phyloP scores from a whole-genome alignment of 2,329 filamentous ascomycete genomes.

The Grosmannia penicillata region DNA sequence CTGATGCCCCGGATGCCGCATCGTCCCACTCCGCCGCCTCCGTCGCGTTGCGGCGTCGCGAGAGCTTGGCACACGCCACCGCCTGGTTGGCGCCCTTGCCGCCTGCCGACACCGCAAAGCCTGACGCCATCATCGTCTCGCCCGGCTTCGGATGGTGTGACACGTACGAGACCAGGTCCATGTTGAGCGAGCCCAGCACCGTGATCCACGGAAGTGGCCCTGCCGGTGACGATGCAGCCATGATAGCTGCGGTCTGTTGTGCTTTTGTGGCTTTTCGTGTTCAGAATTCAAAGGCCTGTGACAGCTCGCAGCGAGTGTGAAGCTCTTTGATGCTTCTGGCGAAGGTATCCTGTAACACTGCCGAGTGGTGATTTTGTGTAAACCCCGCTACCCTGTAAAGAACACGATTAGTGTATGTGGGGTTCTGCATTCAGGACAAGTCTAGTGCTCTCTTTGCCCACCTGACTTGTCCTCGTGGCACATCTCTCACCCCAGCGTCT shows the following conservation, averaged over 20 bases:
- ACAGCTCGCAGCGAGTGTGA: no score
- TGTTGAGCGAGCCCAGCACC: constrained; percentile 85
- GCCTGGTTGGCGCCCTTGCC: constrained; percentile 96
- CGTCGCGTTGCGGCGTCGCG: constrained; percentile 29
- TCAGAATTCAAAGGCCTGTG: not conserved
- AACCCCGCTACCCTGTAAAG: no score
- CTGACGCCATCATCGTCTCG: constrained; percentile 71
- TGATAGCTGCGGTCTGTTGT: not conserved
- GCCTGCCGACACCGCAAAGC: constrained; percentile 68
- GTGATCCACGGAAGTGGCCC: constrained; percentile 41
- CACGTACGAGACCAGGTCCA: constrained; percentile 82
- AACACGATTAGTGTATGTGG: no score
- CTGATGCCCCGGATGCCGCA: constrained; percentile 18
- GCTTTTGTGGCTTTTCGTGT: not conserved
- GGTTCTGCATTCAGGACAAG: no score
- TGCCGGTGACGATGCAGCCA: not conserved
- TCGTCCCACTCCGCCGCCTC: constrained; percentile 17
- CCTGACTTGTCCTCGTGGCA: no score
- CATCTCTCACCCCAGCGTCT: no score
- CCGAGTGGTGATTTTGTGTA: no score
- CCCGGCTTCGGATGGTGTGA: constrained; percentile 69
- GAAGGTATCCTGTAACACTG: no score
- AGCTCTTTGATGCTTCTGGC: no score
- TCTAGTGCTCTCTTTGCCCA: no score
- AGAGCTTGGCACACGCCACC: constrained; percentile 73